Percentiles rank a stretch among this genome's conserved stretches.
phyloP scores from a whole-genome alignment of 805 yeast genomes.

The Saccharomycopsis schoenii region DNA sequence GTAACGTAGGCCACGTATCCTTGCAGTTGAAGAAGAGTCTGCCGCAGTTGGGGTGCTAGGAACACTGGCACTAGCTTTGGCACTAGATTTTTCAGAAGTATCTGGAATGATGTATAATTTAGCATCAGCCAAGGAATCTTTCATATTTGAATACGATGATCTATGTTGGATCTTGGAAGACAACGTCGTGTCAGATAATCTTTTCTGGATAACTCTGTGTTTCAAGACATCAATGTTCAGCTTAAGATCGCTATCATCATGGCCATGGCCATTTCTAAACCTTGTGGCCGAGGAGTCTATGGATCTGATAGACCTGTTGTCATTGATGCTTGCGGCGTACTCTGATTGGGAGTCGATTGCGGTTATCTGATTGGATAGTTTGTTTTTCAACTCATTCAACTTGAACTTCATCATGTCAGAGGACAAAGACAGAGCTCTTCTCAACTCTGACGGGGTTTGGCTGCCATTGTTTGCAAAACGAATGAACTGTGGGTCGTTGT shows the following conservation, averaged over 20 bases:
- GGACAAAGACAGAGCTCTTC: neutral
- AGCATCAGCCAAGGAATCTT: neutral
- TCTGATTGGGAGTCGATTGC: constrained; percentile 13
- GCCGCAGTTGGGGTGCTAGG: neutral
- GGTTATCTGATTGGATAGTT: constrained; percentile 15
- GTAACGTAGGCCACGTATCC: constrained; percentile 7
- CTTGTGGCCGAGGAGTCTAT: neutral
- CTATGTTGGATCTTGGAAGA: constrained; percentile 6
- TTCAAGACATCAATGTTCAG: constrained; percentile 15
- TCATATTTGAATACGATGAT: neutral
- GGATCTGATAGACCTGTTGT: neutral
- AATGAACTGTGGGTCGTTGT: neutral
- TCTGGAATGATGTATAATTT: neutral
- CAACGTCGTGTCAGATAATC: constrained; percentile 17
- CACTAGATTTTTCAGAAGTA: neutral
- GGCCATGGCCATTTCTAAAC: constrained; percentile 11
- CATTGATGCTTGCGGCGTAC: neutral
- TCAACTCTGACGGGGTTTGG: neutral
- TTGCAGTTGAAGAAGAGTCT: neutral
- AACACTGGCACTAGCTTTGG: neutral
- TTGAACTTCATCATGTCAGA: constrained; percentile 8
- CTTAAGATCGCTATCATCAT: constrained; percentile 15
- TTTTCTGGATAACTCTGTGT: constrained; percentile 13
- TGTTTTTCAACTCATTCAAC: constrained; percentile 7
- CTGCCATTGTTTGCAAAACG: neutral